Evolutionary conservation across 257 asterid species (phyloP).

Genomic region (Ballota nigra): DNA sequence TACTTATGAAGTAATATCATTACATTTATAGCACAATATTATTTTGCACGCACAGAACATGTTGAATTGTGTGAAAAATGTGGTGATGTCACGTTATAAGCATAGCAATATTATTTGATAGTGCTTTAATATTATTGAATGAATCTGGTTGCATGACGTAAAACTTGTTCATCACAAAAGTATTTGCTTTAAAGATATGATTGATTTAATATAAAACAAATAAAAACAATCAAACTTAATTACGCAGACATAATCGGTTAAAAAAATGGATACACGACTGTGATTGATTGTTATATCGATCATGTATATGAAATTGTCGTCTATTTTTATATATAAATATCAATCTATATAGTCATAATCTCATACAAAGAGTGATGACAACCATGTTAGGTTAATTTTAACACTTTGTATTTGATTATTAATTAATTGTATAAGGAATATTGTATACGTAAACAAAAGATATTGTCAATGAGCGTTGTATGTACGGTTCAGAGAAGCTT

Average conservation of each 20-base stretch:
- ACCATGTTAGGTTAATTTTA: background rate
- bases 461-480: background rate
- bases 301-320: background rate
- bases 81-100: too few species aligned
- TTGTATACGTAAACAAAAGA: background rate
- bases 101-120: too few species aligned
- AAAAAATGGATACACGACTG: background rate
- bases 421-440: background rate
- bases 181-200: too few species aligned
- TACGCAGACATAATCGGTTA: background rate
- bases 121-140: too few species aligned
- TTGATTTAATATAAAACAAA: too few species aligned
- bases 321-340: background rate
- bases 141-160: too few species aligned
- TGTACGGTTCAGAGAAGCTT: background rate
- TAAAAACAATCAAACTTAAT: background rate
- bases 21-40: too few species aligned
- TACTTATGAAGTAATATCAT: too few species aligned
- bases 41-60: too few species aligned
- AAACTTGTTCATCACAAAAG: too few species aligned
- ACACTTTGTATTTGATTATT: background rate
- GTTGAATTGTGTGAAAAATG: too few species aligned
- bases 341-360: slow-evolving; percentile 12
- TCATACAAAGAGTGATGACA: background rate
- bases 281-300: background rate